Evolutionary conservation across 1,284 basidiomycete species (phyloP).

Genomic region (Ganoderma multipileum): DNA sequence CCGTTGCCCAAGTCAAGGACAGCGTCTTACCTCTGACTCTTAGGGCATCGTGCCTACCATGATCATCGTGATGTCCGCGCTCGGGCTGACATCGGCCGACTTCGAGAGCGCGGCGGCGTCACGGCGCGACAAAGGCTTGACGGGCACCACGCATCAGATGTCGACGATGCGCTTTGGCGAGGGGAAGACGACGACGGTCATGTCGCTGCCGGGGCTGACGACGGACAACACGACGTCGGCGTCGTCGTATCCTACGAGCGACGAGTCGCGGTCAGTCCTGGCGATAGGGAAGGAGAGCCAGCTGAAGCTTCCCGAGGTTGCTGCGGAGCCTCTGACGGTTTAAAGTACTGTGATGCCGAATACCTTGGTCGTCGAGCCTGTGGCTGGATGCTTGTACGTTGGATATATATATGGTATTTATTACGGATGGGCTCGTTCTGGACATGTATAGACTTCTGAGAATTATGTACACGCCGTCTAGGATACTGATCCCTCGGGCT

Average conservation of each 20-base stretch:
- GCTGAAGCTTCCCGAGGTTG: neutral
- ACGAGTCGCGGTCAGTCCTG: slow-evolving; percentile 7
- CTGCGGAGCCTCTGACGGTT: neutral
- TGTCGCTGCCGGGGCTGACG: slow-evolving; percentile 17
- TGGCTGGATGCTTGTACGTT: neutral
- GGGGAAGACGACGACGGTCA: slow-evolving; percentile 3
- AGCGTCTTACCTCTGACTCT: neutral
- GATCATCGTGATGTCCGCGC: slow-evolving; percentile 43
- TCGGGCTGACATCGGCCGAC: slow-evolving; percentile 43
- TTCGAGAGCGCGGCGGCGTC: slow-evolving; percentile 18
- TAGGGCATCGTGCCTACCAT: slow-evolving; percentile 43
- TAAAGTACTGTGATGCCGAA: neutral
- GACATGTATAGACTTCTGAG: neutral
- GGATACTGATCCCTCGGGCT: no score
- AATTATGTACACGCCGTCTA: no score
- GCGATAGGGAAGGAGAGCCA: slow-evolving; percentile 10
- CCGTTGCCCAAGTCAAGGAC: no score
- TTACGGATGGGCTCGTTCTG: neutral
- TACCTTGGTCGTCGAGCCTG: neutral
- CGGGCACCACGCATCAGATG: neutral
- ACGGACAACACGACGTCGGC: slow-evolving; percentile 5
- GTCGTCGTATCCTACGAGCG: slow-evolving; percentile 13
- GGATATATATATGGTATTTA: neutral
- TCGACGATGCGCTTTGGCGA: slow-evolving; percentile 18
- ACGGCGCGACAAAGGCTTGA: neutral